Percentiles rank a stretch among this genome's conserved stretches.
phyloP scores from a whole-genome alignment of 2,329 filamentous ascomycete species.

The Verticillium nonalfalfae region DNA sequence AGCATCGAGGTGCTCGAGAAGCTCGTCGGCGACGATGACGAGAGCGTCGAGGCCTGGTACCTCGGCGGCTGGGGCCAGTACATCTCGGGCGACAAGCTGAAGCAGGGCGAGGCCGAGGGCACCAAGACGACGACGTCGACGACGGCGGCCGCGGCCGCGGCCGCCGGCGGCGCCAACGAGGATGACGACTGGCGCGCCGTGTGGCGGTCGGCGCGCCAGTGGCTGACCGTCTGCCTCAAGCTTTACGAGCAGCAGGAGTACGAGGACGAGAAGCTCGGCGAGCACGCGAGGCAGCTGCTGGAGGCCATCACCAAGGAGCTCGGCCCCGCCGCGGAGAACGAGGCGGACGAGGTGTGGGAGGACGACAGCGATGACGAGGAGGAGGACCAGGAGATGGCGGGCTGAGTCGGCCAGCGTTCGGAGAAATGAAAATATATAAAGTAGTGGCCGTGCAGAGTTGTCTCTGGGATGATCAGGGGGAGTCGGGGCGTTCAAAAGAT shows the following conservation, averaged over 20 bases:
- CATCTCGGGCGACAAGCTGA: conserved; percentile 66
- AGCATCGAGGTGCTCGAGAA: conserved; percentile 81
- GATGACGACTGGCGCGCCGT: conserved; percentile 52
- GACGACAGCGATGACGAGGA: conserved; percentile 44
- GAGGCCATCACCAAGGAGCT: conserved; percentile 57
- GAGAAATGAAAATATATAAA: conserved; percentile 1
- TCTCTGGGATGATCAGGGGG: conserved; percentile 3
- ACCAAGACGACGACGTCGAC: conserved; percentile 7
- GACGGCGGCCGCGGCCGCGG: no score
- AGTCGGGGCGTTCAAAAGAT: not conserved
- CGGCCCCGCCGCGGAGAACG: conserved; percentile 49
- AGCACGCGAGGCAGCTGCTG: conserved; percentile 69
- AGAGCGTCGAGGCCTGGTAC: conserved; percentile 95
- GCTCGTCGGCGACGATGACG: conserved; percentile 81
- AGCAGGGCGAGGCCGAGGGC: conserved; percentile 24
- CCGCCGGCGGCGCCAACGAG: conserved; percentile 17
- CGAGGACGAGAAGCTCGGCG: conserved; percentile 72
- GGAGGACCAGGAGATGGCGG: conserved; percentile 48
- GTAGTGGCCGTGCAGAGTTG: conserved; percentile 9
- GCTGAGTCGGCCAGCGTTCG: conserved; percentile 14
- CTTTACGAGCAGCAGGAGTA: conserved; percentile 78
- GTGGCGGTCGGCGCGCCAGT: conserved; percentile 71
- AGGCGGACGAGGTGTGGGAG: conserved; percentile 49
- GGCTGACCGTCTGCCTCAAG: conserved; percentile 74
- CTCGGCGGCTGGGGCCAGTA: conserved; percentile 91